Conservation (phyloP, 2,329 filamentous ascomycete species). For the Fusarium chaquense region DNA sequence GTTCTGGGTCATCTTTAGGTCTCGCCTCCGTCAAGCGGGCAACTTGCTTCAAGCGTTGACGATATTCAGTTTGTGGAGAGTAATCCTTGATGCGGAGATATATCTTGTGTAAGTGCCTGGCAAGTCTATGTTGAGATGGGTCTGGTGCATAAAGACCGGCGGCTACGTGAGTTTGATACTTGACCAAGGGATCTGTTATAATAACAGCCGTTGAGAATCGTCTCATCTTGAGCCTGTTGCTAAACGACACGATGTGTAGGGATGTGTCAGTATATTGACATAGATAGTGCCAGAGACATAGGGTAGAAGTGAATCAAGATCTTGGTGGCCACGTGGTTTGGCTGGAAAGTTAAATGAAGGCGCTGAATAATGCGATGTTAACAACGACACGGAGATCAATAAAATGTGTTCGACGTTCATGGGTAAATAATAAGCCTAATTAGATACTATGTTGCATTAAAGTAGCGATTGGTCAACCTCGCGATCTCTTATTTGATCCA, state of each 20-base stretch:
- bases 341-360: not conserved
- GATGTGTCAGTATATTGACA: constrained; percentile 21
- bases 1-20: constrained; percentile 45
- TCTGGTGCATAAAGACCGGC: constrained; percentile 76
- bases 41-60: constrained; percentile 71
- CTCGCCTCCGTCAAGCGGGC: constrained; percentile 58
- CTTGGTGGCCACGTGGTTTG: constrained; percentile 11
- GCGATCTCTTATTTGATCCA: constrained; percentile 9
- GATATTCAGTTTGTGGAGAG: constrained; percentile 77
- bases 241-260: not conserved
- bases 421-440: not conserved
- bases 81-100: constrained; percentile 84
- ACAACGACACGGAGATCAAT: not conserved
- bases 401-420: not conserved
- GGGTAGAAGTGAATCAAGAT: constrained; percentile 16
- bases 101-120: constrained; percentile 80
- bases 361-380: not conserved
- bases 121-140: constrained; percentile 77
- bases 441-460: not conserved
- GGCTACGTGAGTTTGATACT: constrained; percentile 78
- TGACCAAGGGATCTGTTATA: constrained; percentile 79
- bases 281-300: constrained; percentile 3
- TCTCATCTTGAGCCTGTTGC: constrained; percentile 44
- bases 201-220: constrained; percentile 63
- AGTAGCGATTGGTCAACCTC: constrained; percentile 12